Evolutionary conservation across 1,284 basidiomycete species (phyloP), one percentile per base, ranked within the genome.

Genomic region (Phenoliferia sp.): DNA sequence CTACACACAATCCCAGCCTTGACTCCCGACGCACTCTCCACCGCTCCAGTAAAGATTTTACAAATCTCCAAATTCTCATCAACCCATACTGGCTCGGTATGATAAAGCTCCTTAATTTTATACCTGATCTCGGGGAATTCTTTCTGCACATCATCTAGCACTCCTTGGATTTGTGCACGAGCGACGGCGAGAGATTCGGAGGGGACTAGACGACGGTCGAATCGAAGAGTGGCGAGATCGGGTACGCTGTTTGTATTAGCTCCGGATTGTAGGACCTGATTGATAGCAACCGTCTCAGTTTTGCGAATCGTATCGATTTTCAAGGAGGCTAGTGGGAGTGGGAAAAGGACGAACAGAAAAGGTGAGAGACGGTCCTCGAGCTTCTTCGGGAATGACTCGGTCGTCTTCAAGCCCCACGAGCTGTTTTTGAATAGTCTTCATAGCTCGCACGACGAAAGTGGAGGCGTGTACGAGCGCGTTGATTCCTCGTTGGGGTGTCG

Each of bases 1-100:
- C 61, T 63, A 48, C 69, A 70, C 29, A 70, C 69, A 28, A 70
- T 62, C 3, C 69, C 66, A 2, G 69, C 63, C 57, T 61, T 59
- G 15, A 62, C 54, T 26, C 58, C 55, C n/a, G 63, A 36, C 2
- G 57, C 69, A 28, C 33, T 61, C 32, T 66, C 58, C 19, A 70
- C 62, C 9, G 69, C 65, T 10, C 50, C 52, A 32, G 63, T 62
- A 35, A 55, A 64, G 3, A 61, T 50, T 29, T 57, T 29, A 29
- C 66, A 65, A 4, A 70, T 32, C 61, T 70, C 67, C 39, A 65
- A 61, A 1, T 54, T 31, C 31, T 68, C 66, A 7, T 66, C 69
- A 16, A 70, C 66, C 69, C 69, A 70, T 22, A 70, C 59, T 15
- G 69, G 69, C 29, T 70, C 66, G 29, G 69, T 70, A 17, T 63